Conservation (phyloP, 495 filamentous ascomycete genomes). For the Penicillium cataractarum region DNA sequence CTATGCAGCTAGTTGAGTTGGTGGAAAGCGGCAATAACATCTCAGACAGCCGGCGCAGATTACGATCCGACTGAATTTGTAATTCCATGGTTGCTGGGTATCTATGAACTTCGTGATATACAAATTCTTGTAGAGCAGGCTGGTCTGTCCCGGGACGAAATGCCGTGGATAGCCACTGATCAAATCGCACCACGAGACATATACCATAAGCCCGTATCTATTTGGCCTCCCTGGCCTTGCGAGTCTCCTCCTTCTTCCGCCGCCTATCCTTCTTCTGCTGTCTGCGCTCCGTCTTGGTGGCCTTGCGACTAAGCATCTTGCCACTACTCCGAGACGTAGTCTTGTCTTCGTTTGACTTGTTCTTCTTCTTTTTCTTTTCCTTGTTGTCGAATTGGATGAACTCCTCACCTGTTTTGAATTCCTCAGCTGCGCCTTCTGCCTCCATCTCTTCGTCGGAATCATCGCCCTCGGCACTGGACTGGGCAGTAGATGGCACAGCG, state of each 20-base stretch:
- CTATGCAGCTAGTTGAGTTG: background rate
- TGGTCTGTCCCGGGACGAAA: background rate
- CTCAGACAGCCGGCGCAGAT: background rate
- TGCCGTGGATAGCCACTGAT: background rate
- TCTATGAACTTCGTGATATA: constrained; percentile 3
- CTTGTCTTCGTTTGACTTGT: constrained; percentile 27
- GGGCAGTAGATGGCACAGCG: constrained; percentile 26
- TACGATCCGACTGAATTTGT: background rate
- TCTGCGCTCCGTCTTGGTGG: constrained; percentile 31
- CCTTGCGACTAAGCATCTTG: constrained; percentile 34
- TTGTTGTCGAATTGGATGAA: background rate
- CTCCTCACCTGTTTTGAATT: background rate
- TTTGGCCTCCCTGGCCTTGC: constrained; percentile 33
- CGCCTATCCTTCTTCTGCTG: constrained; percentile 41
- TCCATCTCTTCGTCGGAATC: constrained; percentile 29
- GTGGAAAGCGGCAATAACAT: background rate
- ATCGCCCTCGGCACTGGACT: constrained; percentile 30
- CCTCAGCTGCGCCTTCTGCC: constrained; percentile 6
- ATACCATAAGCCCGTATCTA: background rate
- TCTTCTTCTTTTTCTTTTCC: constrained; percentile 19
- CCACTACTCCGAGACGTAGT: constrained; percentile 16
- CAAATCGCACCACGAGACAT: background rate
- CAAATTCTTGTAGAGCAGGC: background rate
- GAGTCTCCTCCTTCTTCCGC: constrained; percentile 41
- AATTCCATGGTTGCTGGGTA: constrained; percentile 2